Percentiles rank a stretch among this genome's conserved stretches.
Conservation (phyloP, 2,329 filamentous ascomycete genomes). For the Dactylellina parvicollis region DNA sequence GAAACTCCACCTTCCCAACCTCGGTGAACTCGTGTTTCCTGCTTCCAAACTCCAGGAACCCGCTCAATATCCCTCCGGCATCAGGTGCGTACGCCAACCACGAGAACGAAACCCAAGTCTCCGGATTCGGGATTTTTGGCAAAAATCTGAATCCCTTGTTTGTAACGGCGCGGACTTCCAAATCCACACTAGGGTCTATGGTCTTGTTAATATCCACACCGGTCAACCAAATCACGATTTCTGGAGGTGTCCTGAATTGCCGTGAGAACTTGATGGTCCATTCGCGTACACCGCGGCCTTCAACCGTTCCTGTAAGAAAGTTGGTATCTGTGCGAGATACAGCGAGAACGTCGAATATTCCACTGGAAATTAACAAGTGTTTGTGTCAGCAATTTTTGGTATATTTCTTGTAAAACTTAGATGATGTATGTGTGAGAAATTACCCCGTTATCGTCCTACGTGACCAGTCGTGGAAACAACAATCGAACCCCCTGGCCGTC, state of each 20-base stretch:
- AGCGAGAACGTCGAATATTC: constrained; percentile 41
- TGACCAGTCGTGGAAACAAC: constrained; percentile 51
- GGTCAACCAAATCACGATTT: constrained; percentile 49
- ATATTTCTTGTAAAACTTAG: background rate
- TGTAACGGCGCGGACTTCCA: constrained; percentile 43
- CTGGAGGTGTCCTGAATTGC: constrained; percentile 20
- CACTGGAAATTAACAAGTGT: constrained; percentile 14
- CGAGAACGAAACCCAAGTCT: constrained; percentile 47
- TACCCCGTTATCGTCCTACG: constrained; percentile 30
- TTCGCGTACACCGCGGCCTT: constrained; percentile 45
- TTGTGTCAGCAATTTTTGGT: background rate
- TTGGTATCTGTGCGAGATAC: constrained; percentile 34
- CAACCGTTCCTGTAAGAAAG: constrained; percentile 35
- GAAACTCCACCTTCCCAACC: constrained; percentile 41
- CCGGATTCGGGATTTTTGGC: constrained; percentile 36
- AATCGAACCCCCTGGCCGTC: constrained; percentile 41
- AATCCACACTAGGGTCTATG: constrained; percentile 23
- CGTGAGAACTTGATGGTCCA: constrained; percentile 48
- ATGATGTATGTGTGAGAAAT: background rate
- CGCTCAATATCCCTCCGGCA: constrained; percentile 30
- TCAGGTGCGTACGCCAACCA: constrained; percentile 44
- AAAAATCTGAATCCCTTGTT: constrained; percentile 43
- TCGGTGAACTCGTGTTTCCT: constrained; percentile 28
- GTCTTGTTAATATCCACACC: constrained; percentile 36
- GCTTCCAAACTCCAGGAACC: constrained; percentile 42